phyloP scores from a whole-genome alignment of 257 asterid genomes.

The Craterostigma plantagineum region DNA sequence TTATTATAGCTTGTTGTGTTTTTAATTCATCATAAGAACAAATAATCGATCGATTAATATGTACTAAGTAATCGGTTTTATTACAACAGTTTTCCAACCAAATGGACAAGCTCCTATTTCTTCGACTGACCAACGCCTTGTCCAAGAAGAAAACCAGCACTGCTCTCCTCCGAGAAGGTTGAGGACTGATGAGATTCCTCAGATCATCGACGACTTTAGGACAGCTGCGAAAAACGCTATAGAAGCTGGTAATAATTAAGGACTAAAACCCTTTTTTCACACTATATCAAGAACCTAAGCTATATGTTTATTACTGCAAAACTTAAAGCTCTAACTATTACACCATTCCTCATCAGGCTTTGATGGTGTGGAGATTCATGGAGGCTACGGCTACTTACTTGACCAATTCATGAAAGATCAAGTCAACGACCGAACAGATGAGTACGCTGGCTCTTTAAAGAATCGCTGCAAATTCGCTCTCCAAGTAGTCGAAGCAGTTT shows the following conservation, averaged over 20 bases:
- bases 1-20: too few species aligned
- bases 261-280: neutral
- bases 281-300: too few species aligned
- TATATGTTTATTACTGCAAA: too few species aligned
- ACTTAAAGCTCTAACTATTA: too few species aligned
- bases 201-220: conserved; percentile 42
- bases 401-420: conserved; percentile 64
- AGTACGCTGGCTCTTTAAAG: conserved; percentile 53
- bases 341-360: conserved; percentile 39
- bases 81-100: too few species aligned
- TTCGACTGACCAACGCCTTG: conserved; percentile 27
- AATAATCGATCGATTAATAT: too few species aligned
- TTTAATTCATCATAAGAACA: too few species aligned
- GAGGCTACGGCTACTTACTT: conserved; percentile 50
- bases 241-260: conserved; percentile 47
- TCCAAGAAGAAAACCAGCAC: conserved; percentile 13
- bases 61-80: too few species aligned
- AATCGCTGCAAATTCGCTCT: conserved; percentile 53
- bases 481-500: conserved; percentile 33
- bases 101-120: conserved; percentile 39
- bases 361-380: conserved; percentile 70
- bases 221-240: conserved; percentile 64
- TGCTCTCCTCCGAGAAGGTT: conserved; percentile 44
- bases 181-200: conserved; percentile 42
- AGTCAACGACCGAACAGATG: conserved; percentile 45